Conservation (phyloP, 306 rosid genomes). For the Prunus mume region DNA sequence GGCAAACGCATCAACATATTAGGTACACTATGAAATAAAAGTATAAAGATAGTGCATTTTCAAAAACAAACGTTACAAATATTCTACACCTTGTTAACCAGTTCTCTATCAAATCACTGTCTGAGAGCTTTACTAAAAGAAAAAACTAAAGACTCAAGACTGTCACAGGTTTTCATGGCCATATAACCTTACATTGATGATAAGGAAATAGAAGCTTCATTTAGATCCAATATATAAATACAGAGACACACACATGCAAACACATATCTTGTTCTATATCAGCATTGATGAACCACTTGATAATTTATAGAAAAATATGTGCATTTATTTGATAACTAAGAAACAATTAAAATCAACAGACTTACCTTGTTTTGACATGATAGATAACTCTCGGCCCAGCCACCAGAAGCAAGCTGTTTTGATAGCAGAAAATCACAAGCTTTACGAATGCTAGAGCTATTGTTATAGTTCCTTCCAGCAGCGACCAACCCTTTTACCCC, state of each 20-base stretch:
- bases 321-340: not conserved
- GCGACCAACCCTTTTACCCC: conserved; percentile 73
- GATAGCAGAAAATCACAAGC: conserved; percentile 81
- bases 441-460: conserved; percentile 53
- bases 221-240: not conserved
- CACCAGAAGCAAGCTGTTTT: conserved; percentile 77
- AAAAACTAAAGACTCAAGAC: not conserved
- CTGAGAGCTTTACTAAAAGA: not conserved
- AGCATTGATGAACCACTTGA: not conserved
- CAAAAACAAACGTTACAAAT: not conserved
- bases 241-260: not conserved
- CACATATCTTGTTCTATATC: not conserved
- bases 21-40: not conserved
- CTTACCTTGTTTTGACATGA: conserved; percentile 83
- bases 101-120: not conserved
- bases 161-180: not conserved
- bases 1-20: not conserved
- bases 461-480: conserved; percentile 62
- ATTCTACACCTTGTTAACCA: not conserved
- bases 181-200: not conserved
- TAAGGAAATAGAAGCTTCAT: not conserved
- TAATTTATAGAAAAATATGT: not conserved
- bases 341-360: conserved; percentile 11
- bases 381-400: conserved; percentile 90
- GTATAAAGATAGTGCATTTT: not conserved